Percentiles rank a stretch among this genome's conserved stretches.
These are phyloP conservation scores for Nannochloropsis salina DNA, from an alignment of 108 stramenopile species.

Conservation along the genomic window DNA sequence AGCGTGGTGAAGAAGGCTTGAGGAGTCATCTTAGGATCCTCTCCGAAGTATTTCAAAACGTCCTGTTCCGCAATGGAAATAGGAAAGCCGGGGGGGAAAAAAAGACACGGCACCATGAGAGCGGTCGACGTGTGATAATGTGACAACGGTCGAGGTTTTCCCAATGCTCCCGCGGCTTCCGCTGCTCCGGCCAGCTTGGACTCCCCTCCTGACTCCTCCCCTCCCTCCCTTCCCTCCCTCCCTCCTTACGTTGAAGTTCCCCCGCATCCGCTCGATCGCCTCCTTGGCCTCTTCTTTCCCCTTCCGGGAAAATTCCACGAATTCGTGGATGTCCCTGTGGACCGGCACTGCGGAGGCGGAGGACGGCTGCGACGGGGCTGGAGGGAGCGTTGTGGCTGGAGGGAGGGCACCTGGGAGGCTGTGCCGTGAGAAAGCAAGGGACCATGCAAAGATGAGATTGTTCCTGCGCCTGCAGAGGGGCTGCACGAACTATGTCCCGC, in stretches of 20 bases:
- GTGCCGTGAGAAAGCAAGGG: too few species aligned
- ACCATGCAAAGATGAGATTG: too few species aligned
- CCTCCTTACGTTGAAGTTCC: background rate
- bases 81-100: background rate
- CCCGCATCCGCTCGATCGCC: background rate
- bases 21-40: conserved; percentile 43
- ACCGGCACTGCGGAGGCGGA: background rate
- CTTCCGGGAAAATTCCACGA: background rate
- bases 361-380: background rate
- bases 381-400: background rate
- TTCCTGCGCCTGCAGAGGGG: too few species aligned
- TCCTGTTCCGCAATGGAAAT: background rate
- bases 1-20: conserved; percentile 48
- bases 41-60: conserved; percentile 46
- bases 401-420: background rate
- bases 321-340: background rate
- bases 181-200: too few species aligned
- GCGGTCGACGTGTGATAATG: background rate
- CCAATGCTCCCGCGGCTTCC: too few species aligned
- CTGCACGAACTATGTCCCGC: too few species aligned
- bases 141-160: too few species aligned
- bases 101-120: background rate
- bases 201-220: background rate
- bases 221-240: background rate
- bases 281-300: background rate